phyloP scores from a whole-genome alignment of 306 rosid species.

The Vigna reflexopilosa region DNA sequence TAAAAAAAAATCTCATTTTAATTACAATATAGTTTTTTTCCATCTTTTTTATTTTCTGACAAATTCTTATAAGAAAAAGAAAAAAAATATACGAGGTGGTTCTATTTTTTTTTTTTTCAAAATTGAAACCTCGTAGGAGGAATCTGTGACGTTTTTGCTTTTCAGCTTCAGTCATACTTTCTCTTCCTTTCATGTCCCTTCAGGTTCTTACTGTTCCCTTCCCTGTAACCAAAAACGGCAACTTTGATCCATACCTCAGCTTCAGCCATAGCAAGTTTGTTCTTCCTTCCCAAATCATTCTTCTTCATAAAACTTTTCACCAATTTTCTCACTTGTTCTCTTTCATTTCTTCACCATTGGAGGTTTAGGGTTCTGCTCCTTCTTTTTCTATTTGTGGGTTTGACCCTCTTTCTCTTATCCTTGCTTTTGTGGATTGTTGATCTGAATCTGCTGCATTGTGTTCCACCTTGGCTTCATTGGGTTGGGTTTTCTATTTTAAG shows the following conservation, averaged over 20 bases:
- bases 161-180: constrained; percentile 33
- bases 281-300: background rate
- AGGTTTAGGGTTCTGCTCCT: constrained; percentile 34
- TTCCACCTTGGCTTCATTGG: background rate
- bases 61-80: no score
- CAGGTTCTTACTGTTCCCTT: constrained; percentile 30
- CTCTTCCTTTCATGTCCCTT: constrained; percentile 45
- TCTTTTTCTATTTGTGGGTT: constrained; percentile 26
- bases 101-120: background rate
- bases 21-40: no score
- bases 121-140: constrained; percentile 53
- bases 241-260: constrained; percentile 16
- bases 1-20: no score
- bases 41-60: no score
- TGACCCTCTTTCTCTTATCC: constrained; percentile 29
- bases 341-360: constrained; percentile 22
- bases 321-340: constrained; percentile 6
- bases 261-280: constrained; percentile 22
- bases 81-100: background rate
- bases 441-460: background rate
- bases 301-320: constrained; percentile 8
- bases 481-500: constrained; percentile 1
- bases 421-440: constrained; percentile 2
- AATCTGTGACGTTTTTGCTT: constrained; percentile 47
- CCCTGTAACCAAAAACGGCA: constrained; percentile 33